Evolutionary conservation across 352 stramenopile species (phyloP).

Genomic region (Plasmopara halstedii): DNA sequence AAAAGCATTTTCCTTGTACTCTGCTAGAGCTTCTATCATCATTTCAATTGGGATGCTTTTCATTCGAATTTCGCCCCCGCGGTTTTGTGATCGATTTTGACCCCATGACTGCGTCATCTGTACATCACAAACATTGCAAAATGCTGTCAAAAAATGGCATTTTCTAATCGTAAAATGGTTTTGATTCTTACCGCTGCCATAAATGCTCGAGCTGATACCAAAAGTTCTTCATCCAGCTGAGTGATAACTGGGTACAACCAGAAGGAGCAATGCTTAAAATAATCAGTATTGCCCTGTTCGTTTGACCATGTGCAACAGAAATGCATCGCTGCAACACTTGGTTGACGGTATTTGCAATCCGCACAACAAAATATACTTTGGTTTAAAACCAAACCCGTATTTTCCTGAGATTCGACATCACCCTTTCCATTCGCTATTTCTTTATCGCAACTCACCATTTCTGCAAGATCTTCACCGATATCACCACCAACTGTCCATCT

Average conservation of each 20-base stretch:
- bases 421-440: conserved; percentile 8
- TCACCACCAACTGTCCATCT: conserved; percentile 37
- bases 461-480: conserved; percentile 40
- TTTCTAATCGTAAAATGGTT: neutral
- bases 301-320: conserved; percentile 88
- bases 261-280: conserved; percentile 86
- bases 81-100: conserved; percentile 58
- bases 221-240: conserved; percentile 79
- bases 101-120: conserved; percentile 62
- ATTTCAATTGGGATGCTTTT: conserved; percentile 80
- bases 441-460: conserved; percentile 29
- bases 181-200: conserved; percentile 49
- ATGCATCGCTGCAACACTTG: conserved; percentile 73
- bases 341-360: conserved; percentile 76
- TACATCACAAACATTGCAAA: conserved; percentile 7
- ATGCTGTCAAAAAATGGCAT: conserved; percentile 2
- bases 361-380: conserved; percentile 74
- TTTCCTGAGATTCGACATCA: conserved; percentile 18
- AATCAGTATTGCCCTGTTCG: conserved; percentile 82
- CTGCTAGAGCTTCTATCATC: conserved; percentile 60
- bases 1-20: conserved; percentile 74
- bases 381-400: conserved; percentile 48
- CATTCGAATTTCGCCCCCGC: conserved; percentile 65
- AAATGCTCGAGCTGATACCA: conserved; percentile 70
- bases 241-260: conserved; percentile 81